These are phyloP conservation scores for Amanita pallidorosea DNA, from an alignment of 768 basidiomycete species.

Conservation along the genomic window DNA sequence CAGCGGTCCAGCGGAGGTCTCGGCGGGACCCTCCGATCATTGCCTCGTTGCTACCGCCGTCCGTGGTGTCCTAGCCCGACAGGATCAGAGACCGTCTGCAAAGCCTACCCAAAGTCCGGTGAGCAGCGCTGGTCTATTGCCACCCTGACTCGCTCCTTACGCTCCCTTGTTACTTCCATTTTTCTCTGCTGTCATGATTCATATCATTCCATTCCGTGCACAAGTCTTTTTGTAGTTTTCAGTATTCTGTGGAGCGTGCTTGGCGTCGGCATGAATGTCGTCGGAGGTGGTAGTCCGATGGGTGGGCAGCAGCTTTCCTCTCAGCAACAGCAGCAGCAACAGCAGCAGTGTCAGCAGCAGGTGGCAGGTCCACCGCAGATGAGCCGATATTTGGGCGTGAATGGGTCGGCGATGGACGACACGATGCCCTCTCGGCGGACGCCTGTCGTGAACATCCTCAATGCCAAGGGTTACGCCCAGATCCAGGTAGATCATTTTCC, in stretches of 20 bases:
- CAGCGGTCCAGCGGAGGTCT: constrained; percentile 6
- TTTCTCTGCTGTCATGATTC: neutral
- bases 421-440: neutral
- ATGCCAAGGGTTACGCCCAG: neutral
- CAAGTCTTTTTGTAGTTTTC: neutral
- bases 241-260: neutral
- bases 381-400: neutral
- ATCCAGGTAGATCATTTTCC: neutral
- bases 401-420: neutral
- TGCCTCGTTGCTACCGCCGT: constrained; percentile 1
- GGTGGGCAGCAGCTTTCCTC: neutral
- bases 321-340: neutral
- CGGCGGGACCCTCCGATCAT: constrained; percentile 5
- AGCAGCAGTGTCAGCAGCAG: neutral
- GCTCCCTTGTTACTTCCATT: neutral
- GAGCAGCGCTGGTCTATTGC: constrained; percentile 3
- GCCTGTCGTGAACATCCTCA: neutral
- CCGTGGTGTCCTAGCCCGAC: constrained; percentile 2
- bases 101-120: constrained; percentile 3
- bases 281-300: neutral
- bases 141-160: neutral
- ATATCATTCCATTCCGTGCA: neutral
- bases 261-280: constrained; percentile 1
- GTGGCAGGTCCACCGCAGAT: neutral
- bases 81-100: constrained; percentile 4